Conservation (phyloP, 2,329 filamentous ascomycete genomes). For the Chrysosporium queenslandicum region DNA sequence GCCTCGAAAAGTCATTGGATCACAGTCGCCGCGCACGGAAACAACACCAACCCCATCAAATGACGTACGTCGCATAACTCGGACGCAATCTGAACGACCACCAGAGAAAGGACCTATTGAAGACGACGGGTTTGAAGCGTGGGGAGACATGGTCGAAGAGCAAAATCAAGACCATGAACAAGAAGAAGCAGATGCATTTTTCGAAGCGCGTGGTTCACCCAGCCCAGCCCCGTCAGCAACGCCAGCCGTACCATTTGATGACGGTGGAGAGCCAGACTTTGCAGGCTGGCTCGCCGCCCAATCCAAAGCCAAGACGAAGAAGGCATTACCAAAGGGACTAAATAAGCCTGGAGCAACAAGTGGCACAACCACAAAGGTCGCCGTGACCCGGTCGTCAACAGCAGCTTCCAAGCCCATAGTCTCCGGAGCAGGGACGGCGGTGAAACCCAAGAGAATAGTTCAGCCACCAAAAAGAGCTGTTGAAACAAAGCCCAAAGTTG, state of each 20-base stretch:
- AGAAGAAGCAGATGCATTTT: conserved; percentile 40
- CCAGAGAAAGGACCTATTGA: conserved; percentile 19
- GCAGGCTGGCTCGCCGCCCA: conserved; percentile 90
- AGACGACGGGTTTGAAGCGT: conserved; percentile 60
- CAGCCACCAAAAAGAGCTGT: conserved; percentile 59
- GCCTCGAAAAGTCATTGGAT: conserved; percentile 33
- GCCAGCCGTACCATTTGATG: conserved; percentile 54
- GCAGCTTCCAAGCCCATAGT: conserved; percentile 21
- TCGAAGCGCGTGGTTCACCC: conserved; percentile 30
- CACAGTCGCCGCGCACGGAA: conserved; percentile 22
- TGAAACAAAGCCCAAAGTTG: conserved; percentile 50
- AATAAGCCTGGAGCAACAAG: conserved; percentile 46
- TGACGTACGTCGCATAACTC: conserved; percentile 25
- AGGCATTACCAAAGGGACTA: conserved; percentile 73
- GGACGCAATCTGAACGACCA: conserved; percentile 33
- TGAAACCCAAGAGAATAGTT: conserved; percentile 41
- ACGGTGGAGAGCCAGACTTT: conserved; percentile 86
- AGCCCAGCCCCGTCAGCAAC: conserved; percentile 25
- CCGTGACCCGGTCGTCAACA: conserved; percentile 17
- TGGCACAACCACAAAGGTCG: conserved; percentile 31
- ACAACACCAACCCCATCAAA: conserved; percentile 4
- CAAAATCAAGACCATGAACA: conserved; percentile 45
- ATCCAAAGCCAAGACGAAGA: conserved; percentile 61
- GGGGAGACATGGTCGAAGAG: conserved; percentile 57
- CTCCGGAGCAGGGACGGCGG: conserved; percentile 26